These are phyloP conservation scores for Globisporangium alternatum DNA, from an alignment of 352 stramenopile species.

Conservation along the genomic window DNA sequence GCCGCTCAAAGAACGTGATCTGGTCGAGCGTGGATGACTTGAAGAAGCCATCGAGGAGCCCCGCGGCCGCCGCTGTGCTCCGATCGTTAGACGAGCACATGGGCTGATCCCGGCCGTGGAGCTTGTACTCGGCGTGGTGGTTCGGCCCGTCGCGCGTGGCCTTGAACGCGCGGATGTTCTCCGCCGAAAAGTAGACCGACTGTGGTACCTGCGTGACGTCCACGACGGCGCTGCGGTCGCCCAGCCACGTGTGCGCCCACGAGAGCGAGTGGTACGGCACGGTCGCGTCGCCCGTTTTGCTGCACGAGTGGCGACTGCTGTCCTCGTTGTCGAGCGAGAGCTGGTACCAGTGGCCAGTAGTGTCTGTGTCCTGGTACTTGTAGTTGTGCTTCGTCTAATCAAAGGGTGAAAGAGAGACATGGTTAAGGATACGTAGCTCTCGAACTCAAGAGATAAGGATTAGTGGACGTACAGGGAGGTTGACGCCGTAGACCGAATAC, in stretches of 20 bases:
- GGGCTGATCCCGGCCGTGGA: slow-evolving; percentile 35
- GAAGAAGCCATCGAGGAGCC: slow-evolving; percentile 66
- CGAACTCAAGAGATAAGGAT: background rate
- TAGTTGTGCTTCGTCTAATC: slow-evolving; percentile 67
- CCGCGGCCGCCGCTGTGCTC: slow-evolving; percentile 5
- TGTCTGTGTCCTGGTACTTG: slow-evolving; percentile 57
- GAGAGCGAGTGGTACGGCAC: slow-evolving; percentile 80
- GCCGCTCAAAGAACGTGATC: slow-evolving; percentile 78
- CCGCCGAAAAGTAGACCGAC: slow-evolving; percentile 65
- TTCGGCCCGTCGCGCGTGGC: slow-evolving; percentile 34
- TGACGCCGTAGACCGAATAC: slow-evolving; percentile 77
- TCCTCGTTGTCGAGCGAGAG: slow-evolving; percentile 51
- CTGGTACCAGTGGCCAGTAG: slow-evolving; percentile 58
- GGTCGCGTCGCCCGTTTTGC: slow-evolving; percentile 72
- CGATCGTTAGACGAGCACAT: slow-evolving; percentile 30
- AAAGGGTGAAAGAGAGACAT: background rate
- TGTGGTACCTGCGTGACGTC: slow-evolving; percentile 73
- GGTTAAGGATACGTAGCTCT: background rate
- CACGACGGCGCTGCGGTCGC: slow-evolving; percentile 34
- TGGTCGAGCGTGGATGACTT: slow-evolving; percentile 41
- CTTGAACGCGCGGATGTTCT: slow-evolving; percentile 50
- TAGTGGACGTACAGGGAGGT: slow-evolving; percentile 46
- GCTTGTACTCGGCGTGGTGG: slow-evolving; percentile 66
- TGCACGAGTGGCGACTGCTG: slow-evolving; percentile 43
- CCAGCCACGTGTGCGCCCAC: slow-evolving; percentile 76